Evolutionary conservation across 495 filamentous ascomycete species (phyloP).

Genomic region (Rusavskia elegans): DNA sequence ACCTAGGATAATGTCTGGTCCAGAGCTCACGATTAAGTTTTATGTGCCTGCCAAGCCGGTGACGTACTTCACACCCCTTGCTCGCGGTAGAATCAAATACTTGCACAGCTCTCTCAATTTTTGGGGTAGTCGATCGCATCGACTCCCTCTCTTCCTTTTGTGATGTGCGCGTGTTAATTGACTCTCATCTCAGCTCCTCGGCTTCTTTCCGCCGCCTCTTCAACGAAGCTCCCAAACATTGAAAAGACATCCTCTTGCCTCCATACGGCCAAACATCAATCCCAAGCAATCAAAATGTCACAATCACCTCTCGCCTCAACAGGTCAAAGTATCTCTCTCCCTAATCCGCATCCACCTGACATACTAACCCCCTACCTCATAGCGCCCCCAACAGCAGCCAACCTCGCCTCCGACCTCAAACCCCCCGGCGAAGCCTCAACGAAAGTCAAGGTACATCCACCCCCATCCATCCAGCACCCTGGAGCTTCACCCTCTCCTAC

Average conservation of each 20-base stretch:
- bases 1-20: too few relatives aligned
- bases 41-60: background rate
- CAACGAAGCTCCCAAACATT: background rate
- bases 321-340: background rate
- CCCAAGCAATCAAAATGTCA: background rate
- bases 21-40: too few relatives aligned
- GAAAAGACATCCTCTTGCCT: background rate
- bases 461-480: background rate
- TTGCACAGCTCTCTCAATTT: too few relatives aligned
- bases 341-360: too few relatives aligned
- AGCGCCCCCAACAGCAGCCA: conserved; percentile 17
- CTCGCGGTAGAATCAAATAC: too few relatives aligned
- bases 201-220: background rate
- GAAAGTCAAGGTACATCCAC: conserved; percentile 36
- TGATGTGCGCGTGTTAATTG: too few relatives aligned
- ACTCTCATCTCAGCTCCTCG: background rate
- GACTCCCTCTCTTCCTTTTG: too few relatives aligned
- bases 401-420: conserved; percentile 26
- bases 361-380: background rate
- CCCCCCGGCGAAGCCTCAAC: conserved; percentile 24
- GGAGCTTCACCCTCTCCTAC: background rate
- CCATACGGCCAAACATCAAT: background rate
- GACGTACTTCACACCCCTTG: background rate
- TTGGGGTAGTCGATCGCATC: too few relatives aligned
- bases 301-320: background rate